Percentiles rank a stretch among this genome's conserved stretches.
Evolutionary conservation across 805 yeast genomes (phyloP).

Genomic region (Suhomyces sp.): DNA sequence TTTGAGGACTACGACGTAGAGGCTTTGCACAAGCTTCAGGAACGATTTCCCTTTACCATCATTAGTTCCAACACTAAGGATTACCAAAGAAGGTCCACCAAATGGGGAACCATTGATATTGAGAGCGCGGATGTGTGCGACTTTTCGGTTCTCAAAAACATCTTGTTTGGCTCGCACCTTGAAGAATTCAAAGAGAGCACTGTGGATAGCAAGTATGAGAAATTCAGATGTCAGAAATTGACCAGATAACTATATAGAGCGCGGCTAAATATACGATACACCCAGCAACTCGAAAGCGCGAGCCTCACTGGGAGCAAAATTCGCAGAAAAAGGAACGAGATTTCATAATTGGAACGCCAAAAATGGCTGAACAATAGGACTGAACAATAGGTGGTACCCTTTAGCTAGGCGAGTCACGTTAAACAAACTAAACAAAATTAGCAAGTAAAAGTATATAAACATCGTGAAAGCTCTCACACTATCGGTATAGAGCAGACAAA

Average conservation of each 20-base stretch:
- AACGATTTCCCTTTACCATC: conserved; percentile 18
- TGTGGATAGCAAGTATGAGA: conserved; percentile 16
- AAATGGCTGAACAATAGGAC: background rate
- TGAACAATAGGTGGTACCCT: background rate
- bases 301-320: background rate
- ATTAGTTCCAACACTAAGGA: conserved; percentile 11
- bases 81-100: conserved; percentile 10
- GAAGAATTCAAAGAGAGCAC: conserved; percentile 27
- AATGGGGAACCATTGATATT: conserved; percentile 19
- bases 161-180: conserved; percentile 23
- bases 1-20: conserved; percentile 10
- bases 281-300: background rate
- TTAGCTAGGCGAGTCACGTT: background rate
- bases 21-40: conserved; percentile 14
- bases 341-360: background rate
- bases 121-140: conserved; percentile 17
- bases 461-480: background rate
- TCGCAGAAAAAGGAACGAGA: background rate
- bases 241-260: background rate
- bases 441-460: background rate
- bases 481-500: background rate
- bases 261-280: background rate
- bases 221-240: background rate
- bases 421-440: background rate
- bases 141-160: conserved; percentile 15